Conservation (phyloP, 345 rosid genomes). For the Ceriops zippeliana region DNA sequence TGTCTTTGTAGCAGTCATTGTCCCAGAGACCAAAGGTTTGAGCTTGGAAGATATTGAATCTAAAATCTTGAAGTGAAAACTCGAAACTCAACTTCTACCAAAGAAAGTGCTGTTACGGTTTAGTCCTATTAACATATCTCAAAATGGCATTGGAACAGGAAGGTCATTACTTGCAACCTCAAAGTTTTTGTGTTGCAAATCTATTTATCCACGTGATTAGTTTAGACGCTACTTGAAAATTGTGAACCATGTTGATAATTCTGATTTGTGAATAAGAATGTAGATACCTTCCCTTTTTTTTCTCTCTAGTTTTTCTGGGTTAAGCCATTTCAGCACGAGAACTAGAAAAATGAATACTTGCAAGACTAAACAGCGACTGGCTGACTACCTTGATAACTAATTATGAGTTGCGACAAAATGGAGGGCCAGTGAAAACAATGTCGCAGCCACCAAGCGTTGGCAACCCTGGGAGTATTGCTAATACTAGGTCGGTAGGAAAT, state of each 20-base stretch:
- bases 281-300: not conserved
- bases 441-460: conserved; percentile 16
- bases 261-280: not conserved
- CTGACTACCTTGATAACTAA: too few relatives aligned
- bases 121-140: not conserved
- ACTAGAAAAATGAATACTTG: not conserved
- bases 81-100: not conserved
- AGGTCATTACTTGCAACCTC: not conserved
- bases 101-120: not conserved
- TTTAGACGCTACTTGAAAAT: too few relatives aligned
- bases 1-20: conserved; percentile 46
- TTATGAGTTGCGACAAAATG: not conserved
- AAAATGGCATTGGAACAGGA: not conserved
- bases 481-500: conserved; percentile 16
- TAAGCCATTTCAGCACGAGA: not conserved
- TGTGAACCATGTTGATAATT: too few relatives aligned
- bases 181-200: too few relatives aligned
- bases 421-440: conserved; percentile 19
- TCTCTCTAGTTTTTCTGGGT: not conserved
- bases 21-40: conserved; percentile 96
- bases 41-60: conserved; percentile 95
- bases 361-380: not conserved
- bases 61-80: conserved; percentile 62
- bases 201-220: too few relatives aligned
- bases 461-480: conserved; percentile 9